Evolutionary conservation across 2,329 filamentous ascomycete genomes (phyloP), one percentile per base, ranked within the genome.

Genomic region (Pseudofabraea citricarpa): DNA sequence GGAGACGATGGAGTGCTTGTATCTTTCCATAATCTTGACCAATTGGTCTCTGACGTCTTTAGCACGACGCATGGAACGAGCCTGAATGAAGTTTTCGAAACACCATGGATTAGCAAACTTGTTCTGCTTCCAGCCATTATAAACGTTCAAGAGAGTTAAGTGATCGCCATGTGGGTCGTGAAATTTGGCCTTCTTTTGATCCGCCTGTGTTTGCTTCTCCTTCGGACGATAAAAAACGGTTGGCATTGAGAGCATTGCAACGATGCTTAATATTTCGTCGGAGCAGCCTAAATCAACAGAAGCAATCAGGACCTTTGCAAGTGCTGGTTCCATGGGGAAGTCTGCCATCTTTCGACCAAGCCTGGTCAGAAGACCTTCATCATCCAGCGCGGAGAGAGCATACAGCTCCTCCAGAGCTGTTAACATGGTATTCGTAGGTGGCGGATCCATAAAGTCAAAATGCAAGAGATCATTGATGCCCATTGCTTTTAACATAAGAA

Each of bases 391-490:
- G 3, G 85, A 89, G 9, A 98, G 72, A 1, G 90, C 89, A 59
- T 98, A 98, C 0, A 98, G 74, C 61, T 97, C 93, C 66, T 98
- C 94, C 3, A 98, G 72, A 0, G 93, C 93, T 39, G 90, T 95
- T 51, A 98, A 77, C 89, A 97, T 96, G 10, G 93, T 97, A 58
- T 97, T 96, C 22, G 93, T 93, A 0, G 93, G 93, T 0, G 93
- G 93, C 0, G 93, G 90, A 58, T 98, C 93, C 91, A 98, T 97
- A 58, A 98, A 98, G 66, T 97, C 91, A 58, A 98, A 98, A 60
- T 95, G 90, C 10, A 98, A 75, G 2, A 98, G 73, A 60, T 98
- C 93, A 60, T 98, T 97, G 65, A 98, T 97, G 3, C 94, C 93
- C 90, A 98, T 97, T 0, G 93, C 93, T 63, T 98, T 98, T 40